Conservation (phyloP, 2,329 filamentous ascomycete species). For the Fusarium sp. region DNA sequence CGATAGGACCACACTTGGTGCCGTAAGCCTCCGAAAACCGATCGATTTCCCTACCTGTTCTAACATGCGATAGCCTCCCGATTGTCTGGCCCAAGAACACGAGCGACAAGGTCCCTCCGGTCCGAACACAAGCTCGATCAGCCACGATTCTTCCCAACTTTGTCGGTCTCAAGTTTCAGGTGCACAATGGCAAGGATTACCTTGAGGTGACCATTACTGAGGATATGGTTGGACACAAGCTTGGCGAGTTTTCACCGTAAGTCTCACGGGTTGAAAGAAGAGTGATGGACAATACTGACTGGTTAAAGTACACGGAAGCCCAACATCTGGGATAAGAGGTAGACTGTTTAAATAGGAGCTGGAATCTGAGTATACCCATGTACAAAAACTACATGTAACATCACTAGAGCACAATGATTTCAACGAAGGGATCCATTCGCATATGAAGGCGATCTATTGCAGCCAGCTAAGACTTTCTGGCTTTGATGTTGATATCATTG, state of each 20-base stretch:
- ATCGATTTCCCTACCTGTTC: conserved; percentile 39
- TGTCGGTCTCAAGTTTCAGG: conserved; percentile 87
- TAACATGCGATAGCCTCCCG: conserved; percentile 61
- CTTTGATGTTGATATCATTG: conserved; percentile 33
- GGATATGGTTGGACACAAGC: conserved; percentile 95
- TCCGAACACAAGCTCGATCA: conserved; percentile 86
- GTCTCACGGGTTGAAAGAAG: conserved; percentile 51
- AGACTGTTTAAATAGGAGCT: conserved; percentile 33
- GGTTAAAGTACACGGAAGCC: conserved; percentile 65
- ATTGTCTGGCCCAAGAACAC: conserved; percentile 68
- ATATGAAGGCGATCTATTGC: conserved; percentile 36
- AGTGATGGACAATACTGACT: conserved; percentile 7
- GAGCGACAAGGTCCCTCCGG: conserved; percentile 74
- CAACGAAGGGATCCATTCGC: conserved; percentile 21
- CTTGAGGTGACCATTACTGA: conserved; percentile 86
- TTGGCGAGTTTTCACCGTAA: conserved; percentile 91
- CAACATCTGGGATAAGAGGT: conserved; percentile 63
- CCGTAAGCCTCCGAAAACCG: conserved; percentile 56
- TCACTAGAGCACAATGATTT: conserved; percentile 36
- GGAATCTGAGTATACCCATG: conserved; percentile 40
- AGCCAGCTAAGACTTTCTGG: conserved; percentile 22
- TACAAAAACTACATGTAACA: conserved; percentile 49
- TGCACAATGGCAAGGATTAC: conserved; percentile 93
- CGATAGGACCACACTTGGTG: conserved; percentile 63
- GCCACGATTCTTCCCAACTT: conserved; percentile 94